These are phyloP conservation scores for Albizia julibrissin DNA, from an alignment of 306 rosid genomes.

Conservation along the genomic window DNA sequence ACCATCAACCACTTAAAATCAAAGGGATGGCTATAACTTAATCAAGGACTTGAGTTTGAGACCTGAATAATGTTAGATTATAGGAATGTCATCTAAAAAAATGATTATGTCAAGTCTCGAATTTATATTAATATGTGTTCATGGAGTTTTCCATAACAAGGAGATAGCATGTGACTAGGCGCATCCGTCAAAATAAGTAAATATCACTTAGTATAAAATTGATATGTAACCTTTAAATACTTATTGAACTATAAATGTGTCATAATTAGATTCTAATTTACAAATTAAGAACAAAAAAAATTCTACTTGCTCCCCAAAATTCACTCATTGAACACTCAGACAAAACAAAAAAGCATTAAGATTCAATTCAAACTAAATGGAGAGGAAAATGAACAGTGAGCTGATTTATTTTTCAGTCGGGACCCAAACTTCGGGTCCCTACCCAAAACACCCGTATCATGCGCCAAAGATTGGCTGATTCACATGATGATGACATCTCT, in stretches of 20 bases:
- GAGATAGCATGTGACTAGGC: no score
- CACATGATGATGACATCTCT: constrained; percentile 59
- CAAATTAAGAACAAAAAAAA: neutral
- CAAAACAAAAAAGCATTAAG: neutral
- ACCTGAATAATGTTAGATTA: no score
- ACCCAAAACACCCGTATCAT: constrained; percentile 72
- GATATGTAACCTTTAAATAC: neutral
- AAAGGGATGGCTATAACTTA: no score
- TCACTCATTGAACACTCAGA: neutral
- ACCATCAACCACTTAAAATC: no score
- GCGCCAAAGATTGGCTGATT: constrained; percentile 81
- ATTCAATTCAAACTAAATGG: constrained; percentile 12
- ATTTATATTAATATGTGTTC: accelerated
- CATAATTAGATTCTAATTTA: neutral
- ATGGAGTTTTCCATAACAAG: no score
- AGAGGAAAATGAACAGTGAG: constrained; percentile 1
- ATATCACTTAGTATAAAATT: neutral
- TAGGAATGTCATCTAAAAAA: no score
- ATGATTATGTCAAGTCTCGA: accelerated
- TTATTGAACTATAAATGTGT: neutral
- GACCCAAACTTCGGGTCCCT: constrained; percentile 42
- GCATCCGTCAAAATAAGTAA: neutral
- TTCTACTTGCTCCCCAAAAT: neutral
- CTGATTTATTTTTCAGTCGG: neutral
- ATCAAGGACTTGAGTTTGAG: no score